A percentile compares a stretch with the other conserved stretches of the same genome.
Conservation (phyloP, 768 basidiomycete species). For the Pulveroboletus ravenelii region DNA sequence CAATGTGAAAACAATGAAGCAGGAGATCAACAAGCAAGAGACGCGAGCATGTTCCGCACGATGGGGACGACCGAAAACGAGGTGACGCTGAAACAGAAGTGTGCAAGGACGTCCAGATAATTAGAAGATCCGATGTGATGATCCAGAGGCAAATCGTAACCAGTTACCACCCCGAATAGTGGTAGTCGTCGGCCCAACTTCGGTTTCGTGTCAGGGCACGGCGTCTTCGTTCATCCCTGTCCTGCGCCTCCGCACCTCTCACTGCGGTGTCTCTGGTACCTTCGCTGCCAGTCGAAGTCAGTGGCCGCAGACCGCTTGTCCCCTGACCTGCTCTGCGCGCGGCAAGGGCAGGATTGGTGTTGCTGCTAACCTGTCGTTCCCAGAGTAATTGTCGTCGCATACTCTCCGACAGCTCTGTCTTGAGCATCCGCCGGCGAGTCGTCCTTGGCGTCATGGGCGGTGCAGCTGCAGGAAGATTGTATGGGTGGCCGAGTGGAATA, state of each 20-base stretch:
- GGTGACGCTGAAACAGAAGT: conserved; percentile 15
- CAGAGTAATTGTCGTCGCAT: conserved; percentile 76
- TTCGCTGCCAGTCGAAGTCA: conserved; percentile 29
- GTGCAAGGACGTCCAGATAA: conserved; percentile 20
- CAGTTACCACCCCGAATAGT: conserved; percentile 57
- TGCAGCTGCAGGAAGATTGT: conserved; percentile 63
- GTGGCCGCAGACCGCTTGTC: conserved; percentile 30
- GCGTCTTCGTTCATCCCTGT: conserved; percentile 39
- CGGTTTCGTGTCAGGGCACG: conserved; percentile 54
- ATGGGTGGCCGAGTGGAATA: conserved; percentile 59
- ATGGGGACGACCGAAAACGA: conserved; percentile 14
- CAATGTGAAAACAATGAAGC: conserved; percentile 7
- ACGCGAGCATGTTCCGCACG: conserved; percentile 18
- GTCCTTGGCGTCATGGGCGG: conserved; percentile 80
- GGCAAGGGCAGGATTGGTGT: conserved; percentile 40
- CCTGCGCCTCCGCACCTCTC: conserved; percentile 25
- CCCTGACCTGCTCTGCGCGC: conserved; percentile 28
- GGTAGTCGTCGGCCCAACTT: conserved; percentile 68
- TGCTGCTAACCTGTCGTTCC: conserved; percentile 64
- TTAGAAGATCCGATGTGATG: conserved; percentile 18
- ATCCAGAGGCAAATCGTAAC: conserved; percentile 2
- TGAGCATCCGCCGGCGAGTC: conserved; percentile 78
- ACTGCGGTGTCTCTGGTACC: conserved; percentile 11
- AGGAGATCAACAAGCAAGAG: conserved; percentile 16
- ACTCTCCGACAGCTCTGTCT: conserved; percentile 81